A percentile compares a stretch with the other conserved stretches of the same genome.
Evolutionary conservation across 75 land plant genomes (phyloP).

Genomic region (Pinus tabuliformis): DNA sequence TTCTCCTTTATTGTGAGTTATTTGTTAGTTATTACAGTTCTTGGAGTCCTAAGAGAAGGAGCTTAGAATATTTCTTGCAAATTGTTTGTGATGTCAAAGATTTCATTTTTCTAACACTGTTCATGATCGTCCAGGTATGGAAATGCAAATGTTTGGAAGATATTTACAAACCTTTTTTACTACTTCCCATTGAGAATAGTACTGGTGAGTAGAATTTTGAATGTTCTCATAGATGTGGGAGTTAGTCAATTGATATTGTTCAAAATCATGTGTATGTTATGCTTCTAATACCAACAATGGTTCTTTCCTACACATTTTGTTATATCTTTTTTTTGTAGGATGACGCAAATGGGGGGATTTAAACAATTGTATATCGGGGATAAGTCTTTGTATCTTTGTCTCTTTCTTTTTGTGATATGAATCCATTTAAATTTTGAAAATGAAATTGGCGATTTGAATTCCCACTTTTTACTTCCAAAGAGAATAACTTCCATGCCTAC

Average conservation of each 20-base stretch:
- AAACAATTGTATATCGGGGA: no score
- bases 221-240: not conserved
- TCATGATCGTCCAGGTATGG: slow-evolving; percentile 64
- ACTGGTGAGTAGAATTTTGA: slow-evolving; percentile 38
- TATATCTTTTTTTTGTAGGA: no score
- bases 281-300: no score
- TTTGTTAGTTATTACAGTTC: no score
- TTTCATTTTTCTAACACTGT: slow-evolving; percentile 2
- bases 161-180: slow-evolving; percentile 87
- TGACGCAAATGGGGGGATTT: no score
- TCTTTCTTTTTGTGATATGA: no score
- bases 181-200: slow-evolving; percentile 83
- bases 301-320: no score
- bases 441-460: not conserved
- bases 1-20: no score
- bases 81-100: not conserved
- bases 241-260: not conserved
- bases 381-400: no score
- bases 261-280: not conserved
- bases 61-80: no score
- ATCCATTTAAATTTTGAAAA: not conserved
- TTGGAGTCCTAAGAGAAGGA: no score
- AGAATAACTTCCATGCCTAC: not conserved
- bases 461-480: not conserved
- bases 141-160: slow-evolving; percentile 92